A percentile compares a stretch with the other conserved stretches of the same genome.
These are phyloP conservation scores for Neonectria sp. DNA, from an alignment of 2,329 filamentous ascomycete species.

Conservation along the genomic window DNA sequence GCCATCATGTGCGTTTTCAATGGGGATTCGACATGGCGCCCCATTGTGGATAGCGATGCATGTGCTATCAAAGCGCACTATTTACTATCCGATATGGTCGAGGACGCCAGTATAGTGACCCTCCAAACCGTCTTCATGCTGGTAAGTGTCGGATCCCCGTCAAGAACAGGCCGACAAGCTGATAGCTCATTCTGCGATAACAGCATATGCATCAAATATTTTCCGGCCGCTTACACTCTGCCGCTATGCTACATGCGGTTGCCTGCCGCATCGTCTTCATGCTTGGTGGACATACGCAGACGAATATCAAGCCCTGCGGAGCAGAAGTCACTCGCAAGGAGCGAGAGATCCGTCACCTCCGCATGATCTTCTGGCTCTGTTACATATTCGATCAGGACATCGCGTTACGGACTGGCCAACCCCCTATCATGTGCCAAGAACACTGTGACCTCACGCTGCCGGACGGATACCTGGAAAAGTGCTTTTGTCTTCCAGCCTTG, in stretches of 20 bases:
- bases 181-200: slow-evolving; percentile 33
- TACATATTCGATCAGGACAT: slow-evolving; percentile 69
- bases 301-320: slow-evolving; percentile 7
- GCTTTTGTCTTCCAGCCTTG: slow-evolving; percentile 32
- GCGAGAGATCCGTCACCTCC: slow-evolving; percentile 51
- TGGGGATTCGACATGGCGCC: slow-evolving; percentile 27
- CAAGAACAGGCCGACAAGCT: not conserved
- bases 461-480: slow-evolving; percentile 28
- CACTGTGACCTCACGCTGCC: slow-evolving; percentile 40
- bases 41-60: slow-evolving; percentile 55
- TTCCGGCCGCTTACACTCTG: slow-evolving; percentile 60
- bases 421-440: slow-evolving; percentile 61
- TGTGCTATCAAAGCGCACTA: slow-evolving; percentile 57
- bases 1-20: slow-evolving; percentile 49
- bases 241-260: slow-evolving; percentile 59
- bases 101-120: slow-evolving; percentile 58
- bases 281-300: slow-evolving; percentile 60
- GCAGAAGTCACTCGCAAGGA: slow-evolving; percentile 33
- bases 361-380: slow-evolving; percentile 66
- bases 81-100: slow-evolving; percentile 58
- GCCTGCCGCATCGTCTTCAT: slow-evolving; percentile 64
- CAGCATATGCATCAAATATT: slow-evolving; percentile 60
- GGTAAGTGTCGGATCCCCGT: slow-evolving; percentile 49
- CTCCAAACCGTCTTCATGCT: slow-evolving; percentile 63
- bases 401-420: slow-evolving; percentile 66